These are phyloP conservation scores for Stenogyne calaminthoides DNA, from an alignment of 305 asterid species.

Conservation along the genomic window DNA sequence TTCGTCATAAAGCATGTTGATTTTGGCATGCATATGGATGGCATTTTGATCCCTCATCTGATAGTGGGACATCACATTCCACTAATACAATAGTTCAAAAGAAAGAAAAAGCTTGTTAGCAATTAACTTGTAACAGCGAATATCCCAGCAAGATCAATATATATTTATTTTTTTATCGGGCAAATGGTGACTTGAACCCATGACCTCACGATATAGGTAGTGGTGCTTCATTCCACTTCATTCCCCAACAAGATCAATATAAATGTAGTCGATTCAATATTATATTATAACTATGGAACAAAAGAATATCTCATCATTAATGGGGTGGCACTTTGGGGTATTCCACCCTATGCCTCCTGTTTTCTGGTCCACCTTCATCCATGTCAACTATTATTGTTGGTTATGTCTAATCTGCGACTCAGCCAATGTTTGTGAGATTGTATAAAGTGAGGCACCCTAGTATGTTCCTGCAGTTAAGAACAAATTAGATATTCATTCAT, in stretches of 20 bases:
- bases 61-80: slow-evolving; percentile 54
- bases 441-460: background rate
- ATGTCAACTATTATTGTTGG: slow-evolving; percentile 28
- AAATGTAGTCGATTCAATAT: background rate
- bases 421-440: background rate
- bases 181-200: too few species aligned
- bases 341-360: slow-evolving; percentile 56
- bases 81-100: slow-evolving; percentile 39
- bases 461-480: slow-evolving; percentile 25
- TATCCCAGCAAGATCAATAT: background rate
- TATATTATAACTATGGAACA: too few species aligned
- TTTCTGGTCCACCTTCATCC: slow-evolving; percentile 62
- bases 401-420: background rate
- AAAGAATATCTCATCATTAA: slow-evolving; percentile 31
- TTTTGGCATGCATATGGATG: slow-evolving; percentile 50
- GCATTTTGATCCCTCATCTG: slow-evolving; percentile 59
- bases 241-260: too few species aligned
- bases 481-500: background rate
- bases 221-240: too few species aligned
- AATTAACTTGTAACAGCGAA: background rate
- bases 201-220: too few species aligned
- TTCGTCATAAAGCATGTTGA: slow-evolving; percentile 53
- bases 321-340: slow-evolving; percentile 49
- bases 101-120: slow-evolving; percentile 2
- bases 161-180: too few species aligned